Base-by-base conservation (phyloP, 805 yeast genomes). In the Sugiyamaella marilandica region DNA sequence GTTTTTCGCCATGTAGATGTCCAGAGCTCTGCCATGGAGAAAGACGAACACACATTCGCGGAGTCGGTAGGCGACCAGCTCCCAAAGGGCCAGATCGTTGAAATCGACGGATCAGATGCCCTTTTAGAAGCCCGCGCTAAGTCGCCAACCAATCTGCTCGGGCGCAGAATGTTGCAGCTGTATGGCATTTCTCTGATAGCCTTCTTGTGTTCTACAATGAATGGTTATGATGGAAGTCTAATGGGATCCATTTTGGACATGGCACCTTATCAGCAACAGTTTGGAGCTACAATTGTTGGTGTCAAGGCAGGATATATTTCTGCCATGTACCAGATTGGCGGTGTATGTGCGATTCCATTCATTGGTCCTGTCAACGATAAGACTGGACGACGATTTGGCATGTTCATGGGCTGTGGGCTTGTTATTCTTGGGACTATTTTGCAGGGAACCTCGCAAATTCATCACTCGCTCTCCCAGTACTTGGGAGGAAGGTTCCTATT, bases 321-420 rank as follows among this genome's bases (percentile, higher is more conserved):
- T 3, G 54, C 44, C 36, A 51, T 54, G 57, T 54, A 41, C 55
- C 57, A 54, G 37, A 51, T 54, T 33, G 57, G 57, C 9, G 45
- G 52, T 16, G 55, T 51, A 36, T 33, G 29, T 26, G 32, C 55
- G 19, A 21, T 54, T 13, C 57, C 57, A n/a, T 51, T 54, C 47
- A 35, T 50, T 16, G 54, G 53, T 5, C 33, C 18, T 8, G 43
- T 37, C 13, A 13, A 36, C 16, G 54, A 54, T 35, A 36, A 21
- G 14, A 31, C 18, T 7, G 56, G 56, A 21, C 41, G 56, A 18
- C 47, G 54, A 14, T 19, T 54, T 24, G 56, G 54, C 9, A 54
- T 51, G 49, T 26, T 54, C 39, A 37, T 46, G 41, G 56, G 56
- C 13, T 34, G 54, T 34, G 18, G 16, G 10, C 13, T 54, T 21